These are phyloP conservation scores for Chloroidium sp. DNA, from an alignment of 163 green algal genomes.

Conservation along the genomic window DNA sequence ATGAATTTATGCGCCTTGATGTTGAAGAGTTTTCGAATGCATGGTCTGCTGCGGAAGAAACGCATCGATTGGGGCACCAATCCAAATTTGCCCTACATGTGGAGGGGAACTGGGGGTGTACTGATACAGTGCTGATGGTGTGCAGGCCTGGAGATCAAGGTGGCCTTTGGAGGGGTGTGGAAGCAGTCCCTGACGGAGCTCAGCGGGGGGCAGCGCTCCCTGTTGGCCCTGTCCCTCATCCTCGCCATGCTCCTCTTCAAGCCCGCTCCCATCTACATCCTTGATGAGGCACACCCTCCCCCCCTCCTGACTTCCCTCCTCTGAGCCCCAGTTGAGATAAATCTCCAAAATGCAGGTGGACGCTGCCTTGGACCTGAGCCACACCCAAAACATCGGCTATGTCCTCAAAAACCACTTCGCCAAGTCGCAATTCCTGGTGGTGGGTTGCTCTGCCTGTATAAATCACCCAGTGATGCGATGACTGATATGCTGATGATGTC, in stretches of 20 bases:
- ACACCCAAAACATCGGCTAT: slow-evolving; percentile 98
- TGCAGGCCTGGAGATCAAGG: slow-evolving; percentile 80
- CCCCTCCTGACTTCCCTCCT: neutral
- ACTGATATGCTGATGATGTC: too few relatives aligned
- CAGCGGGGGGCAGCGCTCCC: slow-evolving; percentile 84
- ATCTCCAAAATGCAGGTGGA: slow-evolving; percentile 63
- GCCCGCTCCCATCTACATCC: slow-evolving; percentile 97
- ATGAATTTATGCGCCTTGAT: too few relatives aligned
- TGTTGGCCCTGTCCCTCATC: slow-evolving; percentile 95
- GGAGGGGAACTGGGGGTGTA: neutral
- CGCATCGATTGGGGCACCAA: too few relatives aligned
- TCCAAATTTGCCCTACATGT: too few relatives aligned
- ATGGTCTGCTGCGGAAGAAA: neutral
- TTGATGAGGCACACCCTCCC: slow-evolving; percentile 80
- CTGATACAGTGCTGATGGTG: slow-evolving; percentile 1
- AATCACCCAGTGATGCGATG: too few relatives aligned
- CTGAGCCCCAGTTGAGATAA: slow-evolving; percentile 3
- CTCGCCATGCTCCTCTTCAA: slow-evolving; percentile 96
- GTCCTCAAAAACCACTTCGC: slow-evolving; percentile 99
- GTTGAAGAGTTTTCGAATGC: neutral
- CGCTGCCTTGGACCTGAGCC: slow-evolving; percentile 92
- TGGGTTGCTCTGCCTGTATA: too few relatives aligned
- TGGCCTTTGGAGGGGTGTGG: slow-evolving; percentile 95
- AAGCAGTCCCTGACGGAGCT: slow-evolving; percentile 97
- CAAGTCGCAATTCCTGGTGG: slow-evolving; percentile 91